These are phyloP conservation scores for Picea abies DNA, from an alignment of 83 land plant species.

Conservation along the genomic window DNA sequence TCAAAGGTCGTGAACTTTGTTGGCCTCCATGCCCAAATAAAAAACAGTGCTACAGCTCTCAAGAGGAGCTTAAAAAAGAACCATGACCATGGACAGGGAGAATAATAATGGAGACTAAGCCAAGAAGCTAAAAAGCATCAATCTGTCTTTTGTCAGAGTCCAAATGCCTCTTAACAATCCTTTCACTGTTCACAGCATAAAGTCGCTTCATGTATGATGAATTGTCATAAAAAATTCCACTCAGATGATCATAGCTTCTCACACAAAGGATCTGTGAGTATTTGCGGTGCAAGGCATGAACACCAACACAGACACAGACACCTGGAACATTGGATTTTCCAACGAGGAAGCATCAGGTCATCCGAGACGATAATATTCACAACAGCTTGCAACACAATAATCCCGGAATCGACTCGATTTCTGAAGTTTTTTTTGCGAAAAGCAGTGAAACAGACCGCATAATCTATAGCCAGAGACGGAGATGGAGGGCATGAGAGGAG, in stretches of 20 bases:
- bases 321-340: too few species aligned
- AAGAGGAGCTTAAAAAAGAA: neutral
- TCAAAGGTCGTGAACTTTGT: neutral
- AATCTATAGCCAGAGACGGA: neutral
- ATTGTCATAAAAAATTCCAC: too few species aligned
- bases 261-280: too few species aligned
- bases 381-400: too few species aligned
- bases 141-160: conserved; percentile 12
- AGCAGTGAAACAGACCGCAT: too few species aligned
- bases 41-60: conserved; percentile 6
- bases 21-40: neutral
- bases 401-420: too few species aligned
- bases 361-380: too few species aligned
- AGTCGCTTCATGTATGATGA: neutral
- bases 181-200: conserved; percentile 8
- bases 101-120: conserved; percentile 4
- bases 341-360: too few species aligned
- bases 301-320: too few species aligned
- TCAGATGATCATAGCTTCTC: too few species aligned
- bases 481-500: conserved; percentile 11
- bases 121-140: neutral
- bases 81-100: neutral
- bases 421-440: too few species aligned
- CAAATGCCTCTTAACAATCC: neutral
- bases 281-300: too few species aligned